Evolutionary conservation across 805 yeast genomes (phyloP).

Genomic region (Metschnikowia amazonensis): DNA sequence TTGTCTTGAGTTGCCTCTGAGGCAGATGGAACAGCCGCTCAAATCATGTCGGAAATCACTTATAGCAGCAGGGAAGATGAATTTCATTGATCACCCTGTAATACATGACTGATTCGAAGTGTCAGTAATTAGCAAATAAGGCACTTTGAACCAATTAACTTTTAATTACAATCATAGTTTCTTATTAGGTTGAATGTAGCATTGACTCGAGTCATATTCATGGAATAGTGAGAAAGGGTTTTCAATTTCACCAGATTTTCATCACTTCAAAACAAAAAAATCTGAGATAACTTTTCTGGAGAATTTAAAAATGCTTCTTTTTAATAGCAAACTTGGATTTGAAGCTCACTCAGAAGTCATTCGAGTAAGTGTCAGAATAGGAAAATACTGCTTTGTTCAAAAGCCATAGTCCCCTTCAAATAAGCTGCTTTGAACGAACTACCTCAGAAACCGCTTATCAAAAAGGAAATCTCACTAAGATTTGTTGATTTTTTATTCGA

Average conservation of each 20-base stretch:
- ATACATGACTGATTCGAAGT: not conserved
- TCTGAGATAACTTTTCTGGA: not conserved
- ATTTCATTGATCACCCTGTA: not conserved
- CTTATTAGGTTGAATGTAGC: too few relatives aligned
- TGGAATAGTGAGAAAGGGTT: not conserved
- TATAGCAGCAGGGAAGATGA: not conserved
- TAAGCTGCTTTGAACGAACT: not conserved
- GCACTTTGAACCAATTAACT: too few relatives aligned
- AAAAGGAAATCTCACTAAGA: not conserved
- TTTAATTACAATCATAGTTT: too few relatives aligned
- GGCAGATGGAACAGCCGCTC: not conserved
- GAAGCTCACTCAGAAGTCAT: not conserved
- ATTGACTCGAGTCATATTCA: not conserved
- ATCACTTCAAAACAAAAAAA: not conserved
- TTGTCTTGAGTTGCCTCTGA: constrained; percentile 46
- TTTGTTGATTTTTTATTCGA: not conserved
- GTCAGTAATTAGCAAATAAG: too few relatives aligned
- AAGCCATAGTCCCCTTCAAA: not conserved
- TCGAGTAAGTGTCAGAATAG: not conserved
- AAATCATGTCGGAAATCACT: not conserved
- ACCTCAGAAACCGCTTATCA: not conserved
- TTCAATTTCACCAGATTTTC: not conserved
- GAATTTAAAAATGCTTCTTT: not conserved
- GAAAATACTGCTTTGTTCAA: not conserved
- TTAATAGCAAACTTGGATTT: not conserved